Conservation (phyloP, 2,329 filamentous ascomycete genomes). For the Epicoccum sorghinum region DNA sequence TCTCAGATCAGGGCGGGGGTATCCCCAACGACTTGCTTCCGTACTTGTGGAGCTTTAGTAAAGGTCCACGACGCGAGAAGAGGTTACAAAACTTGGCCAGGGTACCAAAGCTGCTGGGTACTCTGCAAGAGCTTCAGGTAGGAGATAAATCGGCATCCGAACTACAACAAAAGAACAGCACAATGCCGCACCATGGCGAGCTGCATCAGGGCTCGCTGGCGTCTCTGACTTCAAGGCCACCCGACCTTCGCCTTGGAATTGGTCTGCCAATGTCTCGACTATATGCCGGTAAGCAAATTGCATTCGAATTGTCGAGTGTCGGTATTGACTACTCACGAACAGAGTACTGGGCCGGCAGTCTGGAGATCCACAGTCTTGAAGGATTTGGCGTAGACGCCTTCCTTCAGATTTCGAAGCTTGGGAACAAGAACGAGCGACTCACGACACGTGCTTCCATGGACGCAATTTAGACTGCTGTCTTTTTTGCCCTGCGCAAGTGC, state of each 20-base stretch:
- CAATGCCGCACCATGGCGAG: constrained; percentile 31
- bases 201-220: constrained; percentile 69
- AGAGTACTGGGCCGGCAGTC: constrained; percentile 94
- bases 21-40: constrained; percentile 84
- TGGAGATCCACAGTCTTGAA: constrained; percentile 90
- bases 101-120: constrained; percentile 91
- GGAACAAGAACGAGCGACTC: constrained; percentile 97
- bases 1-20: constrained; percentile 94
- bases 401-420: constrained; percentile 91
- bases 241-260: constrained; percentile 87
- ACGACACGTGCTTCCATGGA: constrained; percentile 63
- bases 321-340: neutral
- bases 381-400: constrained; percentile 97
- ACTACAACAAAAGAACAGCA: constrained; percentile 27
- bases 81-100: constrained; percentile 83
- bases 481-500: neutral
- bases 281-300: constrained; percentile 64
- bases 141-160: constrained; percentile 15
- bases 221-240: constrained; percentile 79
- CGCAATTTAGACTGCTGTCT: constrained; percentile 44
- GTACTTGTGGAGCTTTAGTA: constrained; percentile 95
- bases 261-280: constrained; percentile 91
- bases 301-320: neutral
- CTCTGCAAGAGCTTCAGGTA: constrained; percentile 80
- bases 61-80: constrained; percentile 79